Percentiles rank a stretch among this genome's conserved stretches.
Evolutionary conservation across 2,329 filamentous ascomycete species (phyloP).

Genomic region (Coniochaeta sp.): DNA sequence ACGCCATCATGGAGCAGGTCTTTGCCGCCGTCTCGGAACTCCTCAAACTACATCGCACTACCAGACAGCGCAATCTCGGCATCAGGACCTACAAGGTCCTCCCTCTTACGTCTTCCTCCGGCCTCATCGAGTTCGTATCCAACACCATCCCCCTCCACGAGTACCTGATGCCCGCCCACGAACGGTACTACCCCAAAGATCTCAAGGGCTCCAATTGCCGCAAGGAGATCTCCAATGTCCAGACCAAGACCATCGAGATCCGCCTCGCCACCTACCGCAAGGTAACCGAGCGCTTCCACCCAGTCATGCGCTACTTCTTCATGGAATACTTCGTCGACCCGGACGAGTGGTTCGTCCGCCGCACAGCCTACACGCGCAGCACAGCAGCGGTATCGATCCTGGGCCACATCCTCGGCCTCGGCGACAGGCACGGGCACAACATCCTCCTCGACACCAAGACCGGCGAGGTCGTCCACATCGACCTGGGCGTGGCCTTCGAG

Average conservation of each 20-base stretch:
- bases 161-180: conserved; percentile 85
- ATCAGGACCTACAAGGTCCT: conserved; percentile 97
- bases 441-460: conserved; percentile 85
- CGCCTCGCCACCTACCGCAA: conserved; percentile 70
- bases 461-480: conserved; percentile 94
- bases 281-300: conserved; percentile 75
- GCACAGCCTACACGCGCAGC: conserved; percentile 85
- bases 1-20: conserved; percentile 98
- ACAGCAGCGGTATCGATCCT: conserved; percentile 95
- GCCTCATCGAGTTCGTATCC: conserved; percentile 94
- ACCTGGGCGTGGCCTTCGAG: conserved; percentile 94
- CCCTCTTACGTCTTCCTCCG: conserved; percentile 74
- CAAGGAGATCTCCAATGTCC: conserved; percentile 68
- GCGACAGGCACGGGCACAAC: conserved; percentile 93
- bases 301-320: conserved; percentile 95
- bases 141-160: conserved; percentile 90
- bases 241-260: conserved; percentile 59
- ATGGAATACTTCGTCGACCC: conserved; percentile 91
- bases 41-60: conserved; percentile 76
- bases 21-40: conserved; percentile 93
- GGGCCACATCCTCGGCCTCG: conserved; percentile 84
- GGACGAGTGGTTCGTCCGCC: conserved; percentile 88
- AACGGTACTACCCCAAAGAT: conserved; percentile 78
- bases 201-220: conserved; percentile 69
- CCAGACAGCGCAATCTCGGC: conserved; percentile 78